Conservation (phyloP, 352 stramenopile genomes). For the Thraustotheca clavata region DNA sequence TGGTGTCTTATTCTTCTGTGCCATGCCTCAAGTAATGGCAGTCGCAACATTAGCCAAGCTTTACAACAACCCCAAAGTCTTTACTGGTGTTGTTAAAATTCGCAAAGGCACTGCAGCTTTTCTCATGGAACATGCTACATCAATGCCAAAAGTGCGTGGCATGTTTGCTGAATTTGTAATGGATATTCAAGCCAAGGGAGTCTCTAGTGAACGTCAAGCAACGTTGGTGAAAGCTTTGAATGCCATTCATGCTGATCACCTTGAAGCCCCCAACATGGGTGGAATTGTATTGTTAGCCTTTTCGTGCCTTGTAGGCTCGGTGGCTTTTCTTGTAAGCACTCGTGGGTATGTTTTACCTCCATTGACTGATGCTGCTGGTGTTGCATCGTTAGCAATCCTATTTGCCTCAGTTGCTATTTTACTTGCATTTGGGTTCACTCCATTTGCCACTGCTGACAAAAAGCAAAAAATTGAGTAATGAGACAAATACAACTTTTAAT, state of each 20-base stretch:
- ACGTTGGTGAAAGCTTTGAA: neutral
- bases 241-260: slow-evolving; percentile 1
- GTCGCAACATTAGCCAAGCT: slow-evolving; percentile 87
- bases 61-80: slow-evolving; percentile 85
- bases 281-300: slow-evolving; percentile 11
- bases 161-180: slow-evolving; percentile 22
- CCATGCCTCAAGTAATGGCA: slow-evolving; percentile 91
- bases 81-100: slow-evolving; percentile 91
- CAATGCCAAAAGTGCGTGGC: slow-evolving; percentile 20
- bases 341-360: slow-evolving; percentile 19
- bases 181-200: slow-evolving; percentile 21
- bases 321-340: neutral
- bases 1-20: slow-evolving; percentile 89
- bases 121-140: slow-evolving; percentile 22
- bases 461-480: slow-evolving; percentile 3
- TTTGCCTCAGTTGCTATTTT: slow-evolving; percentile 18
- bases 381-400: slow-evolving; percentile 12
- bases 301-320: slow-evolving; percentile 9
- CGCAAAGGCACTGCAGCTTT: slow-evolving; percentile 57
- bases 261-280: slow-evolving; percentile 21
- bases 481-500: neutral
- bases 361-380: slow-evolving; percentile 20
- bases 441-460: neutral
- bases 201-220: neutral
- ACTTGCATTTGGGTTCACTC: slow-evolving; percentile 21